Conservation (phyloP, 306 rosid species). For the Cicer chorassanicum region DNA sequence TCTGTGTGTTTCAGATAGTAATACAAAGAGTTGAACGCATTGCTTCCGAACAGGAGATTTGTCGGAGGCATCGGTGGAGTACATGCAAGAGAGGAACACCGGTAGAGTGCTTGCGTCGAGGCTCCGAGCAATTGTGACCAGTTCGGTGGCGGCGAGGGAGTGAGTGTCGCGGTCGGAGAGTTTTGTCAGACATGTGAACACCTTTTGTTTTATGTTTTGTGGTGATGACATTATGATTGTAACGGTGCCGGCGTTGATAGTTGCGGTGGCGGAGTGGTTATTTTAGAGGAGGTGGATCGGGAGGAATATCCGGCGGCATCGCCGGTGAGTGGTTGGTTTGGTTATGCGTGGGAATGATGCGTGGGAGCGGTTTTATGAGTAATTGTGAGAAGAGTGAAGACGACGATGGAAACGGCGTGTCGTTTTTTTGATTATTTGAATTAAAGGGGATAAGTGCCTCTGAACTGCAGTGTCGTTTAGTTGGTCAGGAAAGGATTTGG, state of each 20-base stretch:
- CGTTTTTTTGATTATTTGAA: conserved; percentile 35
- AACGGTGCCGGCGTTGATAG: not conserved
- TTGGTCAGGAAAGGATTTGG: not conserved
- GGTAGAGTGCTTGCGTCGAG: conserved; percentile 63
- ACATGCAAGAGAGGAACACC: conserved; percentile 77
- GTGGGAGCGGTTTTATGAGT: conserved; percentile 33
- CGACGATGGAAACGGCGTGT: conserved; percentile 43
- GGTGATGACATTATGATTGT: conserved; percentile 58
- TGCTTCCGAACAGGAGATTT: conserved; percentile 83
- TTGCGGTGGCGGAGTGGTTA: conserved; percentile 17
- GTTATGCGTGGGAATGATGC: conserved; percentile 23
- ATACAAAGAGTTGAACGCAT: conserved; percentile 74
- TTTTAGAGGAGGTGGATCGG: conserved; percentile 33
- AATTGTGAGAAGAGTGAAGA: conserved; percentile 39
- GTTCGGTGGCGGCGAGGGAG: conserved; percentile 69
- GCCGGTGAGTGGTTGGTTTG: conserved; percentile 42
- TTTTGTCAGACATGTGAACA: conserved; percentile 81
- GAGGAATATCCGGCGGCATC: conserved; percentile 62
- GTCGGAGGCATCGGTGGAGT: conserved; percentile 84
- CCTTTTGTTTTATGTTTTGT: conserved; percentile 73
- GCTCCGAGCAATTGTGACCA: conserved; percentile 72
- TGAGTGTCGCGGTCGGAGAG: conserved; percentile 97
- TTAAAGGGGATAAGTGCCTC: conserved; percentile 1
- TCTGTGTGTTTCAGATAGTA: conserved; percentile 75
- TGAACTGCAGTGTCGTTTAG: conserved; percentile 45